phyloP scores from a whole-genome alignment of 805 yeast genomes.

The Starmerella lactis-condensi region DNA sequence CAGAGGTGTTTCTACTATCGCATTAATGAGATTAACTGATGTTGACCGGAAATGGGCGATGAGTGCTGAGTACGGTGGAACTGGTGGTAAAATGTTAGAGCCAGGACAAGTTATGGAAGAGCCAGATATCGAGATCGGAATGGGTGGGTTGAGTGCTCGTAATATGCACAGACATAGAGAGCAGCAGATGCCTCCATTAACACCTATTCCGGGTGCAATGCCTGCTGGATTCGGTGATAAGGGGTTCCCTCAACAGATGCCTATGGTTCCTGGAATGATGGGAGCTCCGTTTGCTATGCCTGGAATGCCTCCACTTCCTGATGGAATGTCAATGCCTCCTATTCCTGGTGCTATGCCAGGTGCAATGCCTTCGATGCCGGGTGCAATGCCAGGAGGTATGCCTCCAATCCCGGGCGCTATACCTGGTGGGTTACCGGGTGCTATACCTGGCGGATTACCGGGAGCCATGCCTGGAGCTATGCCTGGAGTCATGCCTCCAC shows the following conservation, averaged over 20 bases:
- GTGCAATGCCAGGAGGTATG: constrained; percentile 5
- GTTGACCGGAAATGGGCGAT: constrained; percentile 84
- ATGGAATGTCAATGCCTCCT: constrained; percentile 9
- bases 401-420: constrained; percentile 16
- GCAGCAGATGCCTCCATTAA: constrained; percentile 14
- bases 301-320: constrained; percentile 12
- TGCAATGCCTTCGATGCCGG: constrained; percentile 3
- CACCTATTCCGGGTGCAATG: constrained; percentile 13
- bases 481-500: constrained; percentile 14
- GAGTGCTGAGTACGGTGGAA: constrained; percentile 91
- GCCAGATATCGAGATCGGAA: constrained; percentile 93
- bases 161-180: constrained; percentile 5
- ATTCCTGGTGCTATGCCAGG: constrained; percentile 7
- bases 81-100: constrained; percentile 67
- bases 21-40: constrained; percentile 73
- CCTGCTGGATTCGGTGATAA: constrained; percentile 15
- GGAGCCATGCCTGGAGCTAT: constrained; percentile 17
- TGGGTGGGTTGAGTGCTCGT: constrained; percentile 45
- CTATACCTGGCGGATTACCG: constrained; percentile 18
- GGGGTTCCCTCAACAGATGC: constrained; percentile 1
- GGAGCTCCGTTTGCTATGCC: too few relatives aligned
- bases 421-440: constrained; percentile 17
- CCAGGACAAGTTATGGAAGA: constrained; percentile 80
- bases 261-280: constrained; percentile 11
- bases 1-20: constrained; percentile 74